Evolutionary conservation across 2,329 filamentous ascomycete species (phyloP), one percentile per base, ranked within the genome.

Genomic region (Drechmeria coniospora): DNA sequence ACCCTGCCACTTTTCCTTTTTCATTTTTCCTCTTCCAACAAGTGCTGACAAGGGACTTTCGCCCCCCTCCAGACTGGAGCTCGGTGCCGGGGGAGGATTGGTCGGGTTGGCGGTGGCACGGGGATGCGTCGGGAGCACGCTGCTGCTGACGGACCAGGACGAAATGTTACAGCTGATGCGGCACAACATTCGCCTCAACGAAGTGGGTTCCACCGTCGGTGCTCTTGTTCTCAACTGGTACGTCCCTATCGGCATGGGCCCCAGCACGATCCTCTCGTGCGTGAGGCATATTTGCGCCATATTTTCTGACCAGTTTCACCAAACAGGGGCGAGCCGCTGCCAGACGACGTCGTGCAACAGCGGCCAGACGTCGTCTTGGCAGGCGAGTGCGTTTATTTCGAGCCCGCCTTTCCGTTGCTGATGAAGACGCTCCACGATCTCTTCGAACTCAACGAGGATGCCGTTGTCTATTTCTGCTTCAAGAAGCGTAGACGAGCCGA

Each of bases 361-460:
- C 68, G 68, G 36, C 82, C 84, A 12, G 74, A 86, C 43, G 63
- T 93, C 30, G 74, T 98, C 31, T 66, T 95, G n/a, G 90, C 90
- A 4, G 87, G 86, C 22, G 90, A 95, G 52, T 95, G 87, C 54
- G 84, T 93, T 26, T 98, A 95, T 59, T 92, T 92, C 51, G 90
- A 95, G 53, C 84, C 87, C 3, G 82, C 90, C 1, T 95, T 95
- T 46, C 86, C 87, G 17, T 62, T 94, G 19, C 65, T 98, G 25
- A 67, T 90, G 45, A 59, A 73, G 36, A 95, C 87, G 5, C 57
- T 95, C 38, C 61, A 68, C 33, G 73, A 80, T 36, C 61, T 94
- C 26, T 62, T 93, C 37, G 66, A 69, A 11, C 65, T 84, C 23
- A 84, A 77, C 50, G 77, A 78, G 14, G 51, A 60, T 23, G 66